Conservation (phyloP, 1,139 yeast genomes). For the Saccharomyces hybrid region DNA sequence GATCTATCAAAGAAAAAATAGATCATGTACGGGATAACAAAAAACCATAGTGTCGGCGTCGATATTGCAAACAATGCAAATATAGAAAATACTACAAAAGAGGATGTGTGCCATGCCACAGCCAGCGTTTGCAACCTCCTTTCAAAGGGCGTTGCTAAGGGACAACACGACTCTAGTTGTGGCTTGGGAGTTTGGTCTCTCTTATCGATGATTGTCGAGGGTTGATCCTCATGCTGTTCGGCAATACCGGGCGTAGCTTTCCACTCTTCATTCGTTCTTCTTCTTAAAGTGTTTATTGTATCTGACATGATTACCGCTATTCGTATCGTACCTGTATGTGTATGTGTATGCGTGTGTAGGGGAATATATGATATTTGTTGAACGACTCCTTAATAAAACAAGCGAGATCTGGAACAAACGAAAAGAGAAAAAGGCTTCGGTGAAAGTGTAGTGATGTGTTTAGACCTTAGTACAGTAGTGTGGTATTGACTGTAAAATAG, state of each 20-base stretch:
- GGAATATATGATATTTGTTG: not conserved
- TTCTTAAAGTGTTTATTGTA: not conserved
- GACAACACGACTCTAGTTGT: constrained; percentile 20
- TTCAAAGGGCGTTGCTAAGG: constrained; percentile 40
- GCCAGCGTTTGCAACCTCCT: constrained; percentile 64
- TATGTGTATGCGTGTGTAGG: not conserved
- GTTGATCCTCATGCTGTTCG: not conserved
- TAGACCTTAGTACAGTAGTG: not conserved
- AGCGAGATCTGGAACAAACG: not conserved
- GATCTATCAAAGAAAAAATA: constrained; percentile 56
- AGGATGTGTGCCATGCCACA: constrained; percentile 68
- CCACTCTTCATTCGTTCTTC: not conserved
- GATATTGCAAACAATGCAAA: constrained; percentile 52
- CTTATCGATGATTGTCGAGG: not conserved
- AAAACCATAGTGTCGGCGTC: constrained; percentile 64
- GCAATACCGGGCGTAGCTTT: not conserved
- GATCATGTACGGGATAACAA: constrained; percentile 46
- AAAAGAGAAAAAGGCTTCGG: not conserved
- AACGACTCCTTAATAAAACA: not conserved
- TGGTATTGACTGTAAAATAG: no score
- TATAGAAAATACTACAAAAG: constrained; percentile 54
- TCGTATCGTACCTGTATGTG: not conserved
- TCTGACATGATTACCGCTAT: not conserved
- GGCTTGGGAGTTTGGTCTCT: not conserved
- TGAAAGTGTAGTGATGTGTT: not conserved